phyloP scores from a whole-genome alignment of 805 yeast species.

The Candida saitoana region DNA sequence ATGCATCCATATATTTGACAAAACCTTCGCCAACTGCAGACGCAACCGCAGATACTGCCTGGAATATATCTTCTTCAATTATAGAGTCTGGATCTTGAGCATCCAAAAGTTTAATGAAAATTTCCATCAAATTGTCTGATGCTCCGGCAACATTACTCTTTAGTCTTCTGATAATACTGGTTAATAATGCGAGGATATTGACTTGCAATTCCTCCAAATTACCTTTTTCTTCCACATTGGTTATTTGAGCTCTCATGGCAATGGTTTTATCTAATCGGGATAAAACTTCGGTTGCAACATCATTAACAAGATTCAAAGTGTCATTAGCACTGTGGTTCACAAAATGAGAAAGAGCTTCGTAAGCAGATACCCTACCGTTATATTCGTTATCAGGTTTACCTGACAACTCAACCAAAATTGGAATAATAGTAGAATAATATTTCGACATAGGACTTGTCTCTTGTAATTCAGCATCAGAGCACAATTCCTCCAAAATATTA shows the following conservation, averaged over 20 bases:
- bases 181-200: conserved; percentile 70
- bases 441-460: conserved; percentile 65
- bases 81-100: conserved; percentile 58
- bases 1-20: conserved; percentile 70
- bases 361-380: conserved; percentile 91
- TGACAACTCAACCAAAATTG: conserved; percentile 65
- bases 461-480: conserved; percentile 45
- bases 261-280: conserved; percentile 70
- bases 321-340: conserved; percentile 72
- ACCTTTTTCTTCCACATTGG: conserved; percentile 65
- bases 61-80: conserved; percentile 91
- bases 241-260: conserved; percentile 49
- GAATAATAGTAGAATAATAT: conserved; percentile 66
- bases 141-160: conserved; percentile 61
- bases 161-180: conserved; percentile 80
- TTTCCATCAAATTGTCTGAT: conserved; percentile 79
- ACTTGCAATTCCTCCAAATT: conserved; percentile 86
- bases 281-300: conserved; percentile 71
- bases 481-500: conserved; percentile 81
- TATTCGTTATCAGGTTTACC: conserved; percentile 76
- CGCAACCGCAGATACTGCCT: conserved; percentile 87
- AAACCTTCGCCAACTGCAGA: conserved; percentile 71
- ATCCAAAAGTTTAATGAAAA: conserved; percentile 67
- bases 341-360: conserved; percentile 83
- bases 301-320: conserved; percentile 63